Percentiles rank a stretch among this genome's conserved stretches.
Conservation (phyloP, 768 basidiomycete species). For the Termitomyces sp. region DNA sequence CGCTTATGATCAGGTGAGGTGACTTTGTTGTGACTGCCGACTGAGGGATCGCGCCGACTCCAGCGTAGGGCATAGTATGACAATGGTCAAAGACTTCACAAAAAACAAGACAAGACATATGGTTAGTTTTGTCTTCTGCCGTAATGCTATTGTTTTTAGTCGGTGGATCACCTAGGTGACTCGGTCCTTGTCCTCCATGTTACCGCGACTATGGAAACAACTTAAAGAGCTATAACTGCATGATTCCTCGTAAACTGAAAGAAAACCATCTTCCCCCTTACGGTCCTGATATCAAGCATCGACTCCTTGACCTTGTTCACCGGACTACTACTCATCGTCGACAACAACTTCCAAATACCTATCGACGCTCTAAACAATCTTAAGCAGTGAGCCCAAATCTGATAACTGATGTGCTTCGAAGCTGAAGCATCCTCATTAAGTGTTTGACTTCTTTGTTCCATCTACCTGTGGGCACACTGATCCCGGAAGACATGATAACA, state of each 20-base stretch:
- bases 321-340: background rate
- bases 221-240: background rate
- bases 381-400: background rate
- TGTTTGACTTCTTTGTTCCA: background rate
- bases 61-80: too few relatives aligned
- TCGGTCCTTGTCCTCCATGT: background rate
- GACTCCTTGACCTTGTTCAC: background rate
- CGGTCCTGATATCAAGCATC: background rate
- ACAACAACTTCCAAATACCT: background rate
- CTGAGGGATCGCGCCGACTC: too few relatives aligned
- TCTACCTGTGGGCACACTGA: background rate
- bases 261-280: background rate
- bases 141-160: background rate
- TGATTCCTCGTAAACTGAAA: background rate
- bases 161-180: constrained; percentile 4
- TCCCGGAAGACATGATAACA: background rate
- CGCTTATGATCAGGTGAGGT: too few relatives aligned
- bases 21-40: too few relatives aligned
- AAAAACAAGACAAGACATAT: background rate
- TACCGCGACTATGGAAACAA: background rate
- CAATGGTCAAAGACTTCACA: too few relatives aligned
- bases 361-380: background rate
- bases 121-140: background rate
- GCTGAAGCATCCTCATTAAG: background rate
- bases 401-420: background rate